phyloP scores from a whole-genome alignment of 345 rosid species.

The Nephelium lappaceum region DNA sequence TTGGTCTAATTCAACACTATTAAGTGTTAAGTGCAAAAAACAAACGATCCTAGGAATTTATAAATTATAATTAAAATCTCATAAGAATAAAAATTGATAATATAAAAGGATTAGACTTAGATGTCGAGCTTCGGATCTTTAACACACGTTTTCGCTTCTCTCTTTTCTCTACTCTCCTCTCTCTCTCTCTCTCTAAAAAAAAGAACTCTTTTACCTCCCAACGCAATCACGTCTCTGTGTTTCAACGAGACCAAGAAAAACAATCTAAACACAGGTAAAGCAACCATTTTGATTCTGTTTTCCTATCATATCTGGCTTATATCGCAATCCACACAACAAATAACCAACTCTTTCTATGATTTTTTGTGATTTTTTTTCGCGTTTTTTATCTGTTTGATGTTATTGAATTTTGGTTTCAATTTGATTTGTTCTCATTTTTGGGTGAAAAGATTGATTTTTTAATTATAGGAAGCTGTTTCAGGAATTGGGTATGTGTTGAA shows the following conservation, averaged over 20 bases:
- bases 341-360: neutral
- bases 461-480: neutral
- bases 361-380: neutral
- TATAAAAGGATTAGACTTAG: neutral
- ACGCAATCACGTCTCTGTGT: neutral
- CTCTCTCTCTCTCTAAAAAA: neutral
- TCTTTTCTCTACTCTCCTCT: neutral
- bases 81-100: neutral
- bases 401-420: neutral
- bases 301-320: neutral
- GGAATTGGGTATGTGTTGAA: neutral
- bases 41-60: no score
- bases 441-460: neutral
- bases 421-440: neutral
- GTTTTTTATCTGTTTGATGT: neutral
- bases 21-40: no score
- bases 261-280: neutral
- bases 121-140: slow-evolving; percentile 26
- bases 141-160: slow-evolving; percentile 27
- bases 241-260: neutral
- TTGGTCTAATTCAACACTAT: no score
- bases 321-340: neutral
- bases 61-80: neutral
- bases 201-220: neutral
- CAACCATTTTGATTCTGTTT: neutral